Percentiles rank a stretch among this genome's conserved stretches.
Conservation (phyloP, 1,139 yeast genomes). For the Candida sojae region DNA sequence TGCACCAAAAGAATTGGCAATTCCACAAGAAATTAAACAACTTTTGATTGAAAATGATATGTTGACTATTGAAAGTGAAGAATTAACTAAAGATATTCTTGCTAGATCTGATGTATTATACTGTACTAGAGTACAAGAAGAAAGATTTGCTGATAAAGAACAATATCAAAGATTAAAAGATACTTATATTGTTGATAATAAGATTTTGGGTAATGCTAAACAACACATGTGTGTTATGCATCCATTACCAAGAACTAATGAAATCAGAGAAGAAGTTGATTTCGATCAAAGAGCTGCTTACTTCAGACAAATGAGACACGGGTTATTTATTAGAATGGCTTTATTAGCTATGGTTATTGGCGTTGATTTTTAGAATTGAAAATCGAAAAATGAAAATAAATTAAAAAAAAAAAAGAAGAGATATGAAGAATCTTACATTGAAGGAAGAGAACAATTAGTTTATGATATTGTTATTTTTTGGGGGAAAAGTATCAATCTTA, state of each 20-base stretch:
- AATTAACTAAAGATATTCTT: conserved; percentile 79
- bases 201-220: conserved; percentile 87
- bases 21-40: conserved; percentile 73
- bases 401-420: neutral
- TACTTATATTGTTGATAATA: conserved; percentile 89
- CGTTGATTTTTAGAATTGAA: conserved; percentile 49
- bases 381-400: neutral
- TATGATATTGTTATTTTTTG: neutral
- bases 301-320: conserved; percentile 99
- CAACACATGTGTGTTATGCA: conserved; percentile 99
- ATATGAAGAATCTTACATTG: neutral
- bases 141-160: conserved; percentile 75
- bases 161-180: conserved; percentile 91
- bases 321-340: conserved; percentile 98
- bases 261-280: conserved; percentile 97
- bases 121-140: conserved; percentile 98
- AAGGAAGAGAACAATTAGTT: neutral
- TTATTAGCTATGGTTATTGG: conserved; percentile 97
- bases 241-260: conserved; percentile 96
- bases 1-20: conserved; percentile 81
- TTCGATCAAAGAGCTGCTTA: conserved; percentile 99
- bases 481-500: conserved; percentile 2
- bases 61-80: conserved; percentile 72
- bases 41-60: conserved; percentile 67
- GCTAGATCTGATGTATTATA: conserved; percentile 91